Evolutionary conservation across 805 yeast species (phyloP), one percentile per base, ranked within the genome.

Genomic region (Candida wancherniae): DNA sequence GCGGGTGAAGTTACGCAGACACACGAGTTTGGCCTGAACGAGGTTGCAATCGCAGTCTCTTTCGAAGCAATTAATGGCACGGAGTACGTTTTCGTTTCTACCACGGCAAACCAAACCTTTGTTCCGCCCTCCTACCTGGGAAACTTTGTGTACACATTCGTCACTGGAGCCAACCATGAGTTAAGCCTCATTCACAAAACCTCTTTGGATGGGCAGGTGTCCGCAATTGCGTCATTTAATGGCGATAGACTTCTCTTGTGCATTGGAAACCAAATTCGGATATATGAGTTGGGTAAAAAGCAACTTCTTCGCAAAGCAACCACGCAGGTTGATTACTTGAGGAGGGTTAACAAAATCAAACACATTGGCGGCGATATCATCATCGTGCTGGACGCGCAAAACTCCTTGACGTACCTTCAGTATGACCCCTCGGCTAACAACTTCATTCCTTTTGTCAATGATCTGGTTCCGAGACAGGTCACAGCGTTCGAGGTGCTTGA

Each of bases 231-330:
- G 1, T 57, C 62, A 8, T 33, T 22, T n/a, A 85, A 84, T 51
- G 44, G 57, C 10, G 84, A 79, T 0, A 67, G 66, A 37, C 50
- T 87, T 2, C 53, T 87, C 1, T 80, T 72, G 1, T 88, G 84
- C 0, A 44, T 74, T 28, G 70, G 67, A 1, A 63, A 69, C 25
- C 53, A 57, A 28, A 44, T 90, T 28, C 58, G 83, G 20, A 42
- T 84, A 6, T 87, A 71, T 50, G 88, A 79, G 16, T 40, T 86
- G 17, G 98, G 98, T 2, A 67, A 68, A 45, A 83, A 80, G 42
- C 97, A 88, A 49, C 61, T 90, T 22, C 61, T 92, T 34, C 69
- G 80, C 34, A 85, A 84, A 51, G 63, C 81, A 0, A 71, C 77
- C 5, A 51, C 71, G 2, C 53, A 47, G 4, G 42, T 82, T 6